Percentiles rank a stretch among this genome's conserved stretches.
phyloP scores from a whole-genome alignment of 805 yeast species.

The Kazachstania bromeliacearum region DNA sequence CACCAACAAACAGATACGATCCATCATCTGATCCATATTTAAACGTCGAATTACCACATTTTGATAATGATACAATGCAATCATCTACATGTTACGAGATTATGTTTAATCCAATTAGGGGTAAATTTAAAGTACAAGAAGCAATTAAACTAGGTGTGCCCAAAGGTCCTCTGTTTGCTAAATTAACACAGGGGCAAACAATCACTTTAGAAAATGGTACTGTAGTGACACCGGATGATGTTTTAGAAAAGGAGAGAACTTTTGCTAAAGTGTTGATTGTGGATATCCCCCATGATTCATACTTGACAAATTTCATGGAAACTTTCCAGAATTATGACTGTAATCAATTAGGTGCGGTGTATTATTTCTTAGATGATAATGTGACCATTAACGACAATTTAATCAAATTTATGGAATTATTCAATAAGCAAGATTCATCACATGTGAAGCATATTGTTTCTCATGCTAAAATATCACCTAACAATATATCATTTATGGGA shows the following conservation, averaged over 20 bases:
- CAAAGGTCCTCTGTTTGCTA: constrained; percentile 48
- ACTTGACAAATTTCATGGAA: constrained; percentile 32
- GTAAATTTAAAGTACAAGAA: constrained; percentile 57
- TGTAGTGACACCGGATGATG: constrained; percentile 56
- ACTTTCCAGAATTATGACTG: constrained; percentile 19
- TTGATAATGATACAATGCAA: constrained; percentile 16
- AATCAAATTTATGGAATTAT: constrained; percentile 40
- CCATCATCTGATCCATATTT: constrained; percentile 31
- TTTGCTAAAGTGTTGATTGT: constrained; percentile 57
- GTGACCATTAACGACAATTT: constrained; percentile 40
- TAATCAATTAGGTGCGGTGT: constrained; percentile 42
- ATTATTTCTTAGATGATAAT: constrained; percentile 66
- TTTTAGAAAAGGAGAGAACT: constrained; percentile 49
- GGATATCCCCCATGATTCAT: constrained; percentile 56
- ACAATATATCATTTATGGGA: constrained; percentile 49
- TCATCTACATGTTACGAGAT: constrained; percentile 59
- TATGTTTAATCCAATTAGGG: constrained; percentile 57
- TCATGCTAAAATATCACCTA: constrained; percentile 57
- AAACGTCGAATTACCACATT: constrained; percentile 30
- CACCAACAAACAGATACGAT: constrained; percentile 29
- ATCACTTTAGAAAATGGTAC: constrained; percentile 54
- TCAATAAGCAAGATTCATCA: constrained; percentile 29
- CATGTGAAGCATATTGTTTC: constrained; percentile 55
- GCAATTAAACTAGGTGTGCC: constrained; percentile 66
- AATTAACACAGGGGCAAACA: constrained; percentile 49